Percentiles rank a stretch among this genome's conserved stretches.
These are phyloP conservation scores for Coffea eugenioides DNA, from an alignment of 257 asterid genomes.

Conservation along the genomic window DNA sequence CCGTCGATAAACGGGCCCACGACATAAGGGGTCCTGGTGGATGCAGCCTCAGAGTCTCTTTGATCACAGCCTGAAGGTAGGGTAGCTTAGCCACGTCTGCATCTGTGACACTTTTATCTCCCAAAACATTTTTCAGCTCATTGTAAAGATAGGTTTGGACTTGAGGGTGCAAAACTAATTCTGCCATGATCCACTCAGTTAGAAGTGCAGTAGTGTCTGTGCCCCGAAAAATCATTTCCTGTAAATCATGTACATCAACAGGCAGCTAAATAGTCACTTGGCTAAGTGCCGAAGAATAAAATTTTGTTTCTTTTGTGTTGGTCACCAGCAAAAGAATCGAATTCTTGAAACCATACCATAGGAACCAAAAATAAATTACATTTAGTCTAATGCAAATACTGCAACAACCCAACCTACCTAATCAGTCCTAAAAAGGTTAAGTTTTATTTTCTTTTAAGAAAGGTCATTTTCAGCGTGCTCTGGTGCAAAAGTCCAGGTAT, in stretches of 20 bases:
- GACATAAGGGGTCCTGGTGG: conserved; percentile 62
- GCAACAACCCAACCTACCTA: not conserved
- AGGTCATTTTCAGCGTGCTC: conserved; percentile 19
- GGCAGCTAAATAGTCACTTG: not conserved
- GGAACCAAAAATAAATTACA: not conserved
- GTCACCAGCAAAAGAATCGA: not conserved
- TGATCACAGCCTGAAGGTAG: conserved; percentile 49
- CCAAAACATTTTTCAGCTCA: conserved; percentile 25
- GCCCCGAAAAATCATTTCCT: conserved; percentile 65
- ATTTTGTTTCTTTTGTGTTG: not conserved
- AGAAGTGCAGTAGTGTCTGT: conserved; percentile 52
- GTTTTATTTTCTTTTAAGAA: not conserved
- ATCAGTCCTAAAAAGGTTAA: not conserved
- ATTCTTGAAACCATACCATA: not conserved
- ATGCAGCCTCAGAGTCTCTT: conserved; percentile 52
- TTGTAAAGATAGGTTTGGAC: conserved; percentile 32
- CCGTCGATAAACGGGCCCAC: conserved; percentile 50
- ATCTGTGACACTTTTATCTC: conserved; percentile 19
- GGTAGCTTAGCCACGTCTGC: conserved; percentile 32
- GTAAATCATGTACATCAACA: not conserved
- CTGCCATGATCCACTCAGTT: conserved; percentile 61
- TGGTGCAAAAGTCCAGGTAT: not conserved
- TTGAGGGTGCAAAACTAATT: conserved; percentile 37
- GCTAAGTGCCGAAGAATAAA: not conserved
- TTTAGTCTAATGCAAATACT: not conserved